Base-by-base conservation (phyloP, 1,284 basidiomycete genomes). In the Cutaneotrichosporon mucoides region DNA sequence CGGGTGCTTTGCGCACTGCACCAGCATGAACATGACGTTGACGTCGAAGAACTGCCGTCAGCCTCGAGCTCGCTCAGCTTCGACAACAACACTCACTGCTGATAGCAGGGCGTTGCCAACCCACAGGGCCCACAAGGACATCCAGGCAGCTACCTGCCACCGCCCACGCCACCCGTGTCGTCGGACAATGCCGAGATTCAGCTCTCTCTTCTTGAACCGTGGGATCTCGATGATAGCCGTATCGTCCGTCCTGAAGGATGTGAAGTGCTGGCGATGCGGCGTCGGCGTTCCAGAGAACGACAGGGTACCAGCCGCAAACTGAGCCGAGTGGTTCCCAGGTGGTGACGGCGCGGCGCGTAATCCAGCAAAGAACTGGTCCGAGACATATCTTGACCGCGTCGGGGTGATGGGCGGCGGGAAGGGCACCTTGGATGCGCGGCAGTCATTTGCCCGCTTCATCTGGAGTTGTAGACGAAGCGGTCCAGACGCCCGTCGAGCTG, bases 41-140 rank as follows among this genome's bases (percentile, higher is more conserved):
- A 71, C 62, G 49, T 75, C 73, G 56, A 73, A 73, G 59, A 70
- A 73, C 73, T 75, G 64, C 12, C 2, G 13, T 59, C 52, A 59
- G 57, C 41, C 4, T 3, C 4, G 40, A 6, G n/a, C 2, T 12
- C 33, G 13, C 13, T 6, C 5, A 33, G 24, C 24, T 24, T 24
- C 24, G 24, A 24, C 24, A 24, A 24, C 24, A 24, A 7, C 11
- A 62, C 69, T 66, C 36, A 73, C 72, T 56, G 70, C 37, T 6
- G 65, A 57, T 7, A 68, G 15, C 34, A 73, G 53, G 3, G 61
- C 68, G 51, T 67, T 63, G 11, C 53, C 6, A 2, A 68, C 10
- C 66, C 68, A 75, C 0, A 38, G 34, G 0, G 48, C 15, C 67
- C 71, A 72, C 4, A 75, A 51, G 1, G n/a, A 36, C 4, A 59